These are phyloP conservation scores for Diaporthe vexans DNA, from an alignment of 2,329 filamentous ascomycete species.

Conservation along the genomic window DNA sequence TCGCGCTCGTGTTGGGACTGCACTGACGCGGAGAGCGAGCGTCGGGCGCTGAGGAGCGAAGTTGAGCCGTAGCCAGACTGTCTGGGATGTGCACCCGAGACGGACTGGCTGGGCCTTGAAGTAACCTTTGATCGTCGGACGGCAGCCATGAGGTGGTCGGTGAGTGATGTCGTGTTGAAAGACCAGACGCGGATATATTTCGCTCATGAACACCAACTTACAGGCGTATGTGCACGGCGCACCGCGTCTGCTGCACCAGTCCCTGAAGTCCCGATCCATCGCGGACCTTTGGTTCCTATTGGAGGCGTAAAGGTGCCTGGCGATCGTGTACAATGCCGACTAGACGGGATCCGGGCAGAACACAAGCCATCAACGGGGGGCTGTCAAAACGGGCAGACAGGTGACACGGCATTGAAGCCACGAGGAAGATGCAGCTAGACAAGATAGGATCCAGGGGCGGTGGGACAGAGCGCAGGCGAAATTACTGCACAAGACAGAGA, in stretches of 20 bases:
- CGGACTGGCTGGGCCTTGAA: background rate
- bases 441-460: background rate
- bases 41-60: background rate
- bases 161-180: background rate
- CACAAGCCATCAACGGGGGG: conserved; percentile 6
- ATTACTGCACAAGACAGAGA: conserved; percentile 40
- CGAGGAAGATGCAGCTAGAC: conserved; percentile 30
- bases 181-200: background rate
- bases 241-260: background rate
- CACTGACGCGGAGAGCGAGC: background rate
- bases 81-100: background rate
- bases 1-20: conserved; percentile 9
- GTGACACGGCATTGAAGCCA: conserved; percentile 33
- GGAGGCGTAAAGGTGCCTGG: background rate
- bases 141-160: background rate
- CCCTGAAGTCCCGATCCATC: background rate
- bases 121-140: background rate
- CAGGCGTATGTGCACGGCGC: background rate
- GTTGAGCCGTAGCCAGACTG: background rate
- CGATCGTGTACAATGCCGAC: background rate
- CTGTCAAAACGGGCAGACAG: conserved; percentile 31
- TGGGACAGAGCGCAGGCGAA: conserved; percentile 34
- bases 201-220: no score
- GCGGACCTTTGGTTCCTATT: background rate
- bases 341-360: background rate